A percentile compares a stretch with the other conserved stretches of the same genome.
These are phyloP conservation scores for Ustanciosporium gigantosporum DNA, from an alignment of 1,284 basidiomycete genomes.

Conservation along the genomic window DNA sequence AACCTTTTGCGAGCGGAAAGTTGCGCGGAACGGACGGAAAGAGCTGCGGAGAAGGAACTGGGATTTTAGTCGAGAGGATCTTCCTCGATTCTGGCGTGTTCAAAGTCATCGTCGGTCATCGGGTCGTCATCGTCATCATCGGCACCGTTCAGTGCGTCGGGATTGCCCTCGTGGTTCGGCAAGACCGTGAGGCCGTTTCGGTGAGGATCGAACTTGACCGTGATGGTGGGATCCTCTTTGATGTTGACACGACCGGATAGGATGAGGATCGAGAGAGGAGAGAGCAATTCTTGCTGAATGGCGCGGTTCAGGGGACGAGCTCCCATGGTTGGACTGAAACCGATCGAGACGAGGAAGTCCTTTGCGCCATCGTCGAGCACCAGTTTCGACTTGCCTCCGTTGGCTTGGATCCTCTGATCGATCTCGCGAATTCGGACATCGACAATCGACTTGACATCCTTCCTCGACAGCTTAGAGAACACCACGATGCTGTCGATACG, in stretches of 20 bases:
- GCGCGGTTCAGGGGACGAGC: slow-evolving; percentile 88
- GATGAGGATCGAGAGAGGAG: slow-evolving; percentile 85
- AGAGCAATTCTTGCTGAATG: slow-evolving; percentile 90
- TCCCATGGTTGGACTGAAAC: slow-evolving; percentile 65
- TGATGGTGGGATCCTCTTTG: slow-evolving; percentile 77
- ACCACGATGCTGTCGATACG: slow-evolving; percentile 65
- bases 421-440: slow-evolving; percentile 67
- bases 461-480: slow-evolving; percentile 65
- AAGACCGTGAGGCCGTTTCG: slow-evolving; percentile 78
- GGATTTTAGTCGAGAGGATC: slow-evolving; percentile 47
- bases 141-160: slow-evolving; percentile 1
- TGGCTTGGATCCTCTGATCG: slow-evolving; percentile 74
- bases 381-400: slow-evolving; percentile 75
- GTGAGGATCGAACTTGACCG: slow-evolving; percentile 79
- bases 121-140: slow-evolving; percentile 49
- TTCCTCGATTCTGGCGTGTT: slow-evolving; percentile 29
- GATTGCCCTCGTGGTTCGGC: slow-evolving; percentile 73
- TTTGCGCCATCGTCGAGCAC: slow-evolving; percentile 77
- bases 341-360: slow-evolving; percentile 69
- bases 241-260: slow-evolving; percentile 80
- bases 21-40: no score
- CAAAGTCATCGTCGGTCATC: slow-evolving; percentile 54
- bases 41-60: not conserved
- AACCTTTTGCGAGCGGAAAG: no score
- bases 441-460: slow-evolving; percentile 66